Evolutionary conservation across 768 basidiomycete species (phyloP).

Genomic region (Tricholoma sp.): DNA sequence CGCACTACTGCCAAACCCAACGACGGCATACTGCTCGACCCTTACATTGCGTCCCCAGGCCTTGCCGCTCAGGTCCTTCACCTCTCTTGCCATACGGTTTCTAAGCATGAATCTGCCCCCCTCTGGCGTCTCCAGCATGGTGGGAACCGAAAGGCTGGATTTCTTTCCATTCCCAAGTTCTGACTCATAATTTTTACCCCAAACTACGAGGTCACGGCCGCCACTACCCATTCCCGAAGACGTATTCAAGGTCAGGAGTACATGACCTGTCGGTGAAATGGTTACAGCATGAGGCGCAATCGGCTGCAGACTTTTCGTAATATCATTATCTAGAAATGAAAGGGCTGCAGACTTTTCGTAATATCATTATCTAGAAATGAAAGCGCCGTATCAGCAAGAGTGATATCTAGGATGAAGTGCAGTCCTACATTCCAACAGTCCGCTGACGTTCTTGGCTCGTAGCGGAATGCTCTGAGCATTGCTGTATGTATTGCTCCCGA

Average conservation of each 20-base stretch:
- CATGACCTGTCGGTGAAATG: conserved; percentile 72
- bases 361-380: conserved; percentile 60
- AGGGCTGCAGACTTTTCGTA: conserved; percentile 53
- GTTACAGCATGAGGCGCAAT: conserved; percentile 59
- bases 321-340: too few species aligned
- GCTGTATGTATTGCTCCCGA: conserved; percentile 64
- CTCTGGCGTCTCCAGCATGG: conserved; percentile 42
- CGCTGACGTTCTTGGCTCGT: conserved; percentile 75
- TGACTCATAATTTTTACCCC: conserved; percentile 70
- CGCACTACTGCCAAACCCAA: conserved; percentile 58
- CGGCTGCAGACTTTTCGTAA: conserved; percentile 50
- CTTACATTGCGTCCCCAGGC: conserved; percentile 54
- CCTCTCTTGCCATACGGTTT: conserved; percentile 41
- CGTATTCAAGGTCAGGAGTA: conserved; percentile 70
- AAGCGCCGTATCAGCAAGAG: conserved; percentile 3
- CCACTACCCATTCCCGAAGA: conserved; percentile 40
- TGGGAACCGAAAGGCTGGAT: conserved; percentile 51
- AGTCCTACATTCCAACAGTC: conserved; percentile 76
- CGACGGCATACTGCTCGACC: conserved; percentile 60
- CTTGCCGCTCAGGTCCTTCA: conserved; percentile 55
- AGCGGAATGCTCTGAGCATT: conserved; percentile 67
- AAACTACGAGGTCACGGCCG: conserved; percentile 63
- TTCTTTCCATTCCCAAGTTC: conserved; percentile 76
- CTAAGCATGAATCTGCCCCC: conserved; percentile 59
- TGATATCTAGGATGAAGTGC: not conserved